Evolutionary conservation across 2,329 filamentous ascomycete genomes (phyloP), one percentile per base, ranked within the genome.

Genomic region (Cladorrhinum sp.): DNA sequence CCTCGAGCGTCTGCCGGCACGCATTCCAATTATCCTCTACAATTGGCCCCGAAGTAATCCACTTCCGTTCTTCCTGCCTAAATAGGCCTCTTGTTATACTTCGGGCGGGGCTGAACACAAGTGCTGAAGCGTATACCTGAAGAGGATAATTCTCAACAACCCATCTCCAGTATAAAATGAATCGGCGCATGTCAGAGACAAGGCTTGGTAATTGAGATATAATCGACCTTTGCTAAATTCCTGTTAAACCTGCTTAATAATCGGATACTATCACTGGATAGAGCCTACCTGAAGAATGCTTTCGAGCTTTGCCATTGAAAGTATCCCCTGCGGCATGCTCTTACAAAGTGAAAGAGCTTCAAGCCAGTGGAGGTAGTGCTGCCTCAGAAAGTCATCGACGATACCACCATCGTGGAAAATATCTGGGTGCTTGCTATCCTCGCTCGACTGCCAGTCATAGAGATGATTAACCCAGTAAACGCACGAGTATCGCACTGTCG

Each of bases 351-450:
- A 66, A 61, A 57, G 62, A 57, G 25, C 25, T 55, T 66, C 62
- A 38, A 66, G 54, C 60, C 55, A 65, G 55, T 66, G 59, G 49
- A 66, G 64, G 38, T 61, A 67, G 38, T 63, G 63, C 38, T 32
- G 13, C 20, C 50, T 12, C 3, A 65, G 53, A 27, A 65, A 29
- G 25, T 29, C 25, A 29, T 29, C 25, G 25, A 29, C 10, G 25
- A 67, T 3, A 16, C 50, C 13, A 62, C 6, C 20, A 67, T 45
- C 16, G n/a, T 22, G 50, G 59, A 24, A 23, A 45, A 41, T 32
- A 48, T 53, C 25, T 55, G 13, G 23, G 13, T 45, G 48, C n/a
- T 27, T 3, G 16, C 23, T 49, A 24, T 62, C 24, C n/a, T 22
- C 18, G 41, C 38, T 16, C 4, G 55, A 45, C 41, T 12, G 27